Base-by-base conservation (phyloP, 2,329 filamentous ascomycete genomes). In the Hymenoscyphus albidus region DNA sequence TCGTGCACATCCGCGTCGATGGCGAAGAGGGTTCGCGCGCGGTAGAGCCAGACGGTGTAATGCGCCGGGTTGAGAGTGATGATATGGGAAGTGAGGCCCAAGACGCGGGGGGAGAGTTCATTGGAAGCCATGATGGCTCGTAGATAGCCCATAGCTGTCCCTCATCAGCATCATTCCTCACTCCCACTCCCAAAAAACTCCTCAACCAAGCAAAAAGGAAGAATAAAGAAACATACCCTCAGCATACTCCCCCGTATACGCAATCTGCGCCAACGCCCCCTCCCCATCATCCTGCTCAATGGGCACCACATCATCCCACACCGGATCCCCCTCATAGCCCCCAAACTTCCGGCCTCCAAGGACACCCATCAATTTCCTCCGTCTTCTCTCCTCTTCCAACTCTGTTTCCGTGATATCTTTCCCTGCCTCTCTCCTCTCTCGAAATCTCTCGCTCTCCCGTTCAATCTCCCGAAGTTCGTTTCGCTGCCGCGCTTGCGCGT, bases 21-120 rank as follows among this genome's bases (percentile, higher is more conserved):
- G 2, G 85, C 82, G 68, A 89, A 84, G 59, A 98, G 79, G 62
- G 89, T 90, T 73, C 89, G 87, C 70, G 93, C 92, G 67, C 95
- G 90, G 81, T 96, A 99, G 27, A 98, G 86, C 95, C 95, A 99
- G 67, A 98, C 94, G 16, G 95, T 99, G 80, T 99, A 99, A 80
- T 99, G 95, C 0, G 95, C 93, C 16, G 95, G 91, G 77, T 99
- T 99, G 84, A 97, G 88, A 66, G 83, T 82, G 75, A 99, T 98
- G 74, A 99, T 88, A 77, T 94, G 88, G 75, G 93, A 89, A 4
- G 95, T 99, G 67, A 99, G 85, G 39, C 82, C 84, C 55, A 99
- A 83, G 42, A 88, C 90, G 58, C 95, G 85, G 27, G 88, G 84
- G 31, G 90, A 93, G 80, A 89, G 85, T 78, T 99, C 95, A 75